Percentiles rank a stretch among this genome's conserved stretches.
Conservation (phyloP, 2,329 filamentous ascomycete species). For the Hypoxylon sp. region DNA sequence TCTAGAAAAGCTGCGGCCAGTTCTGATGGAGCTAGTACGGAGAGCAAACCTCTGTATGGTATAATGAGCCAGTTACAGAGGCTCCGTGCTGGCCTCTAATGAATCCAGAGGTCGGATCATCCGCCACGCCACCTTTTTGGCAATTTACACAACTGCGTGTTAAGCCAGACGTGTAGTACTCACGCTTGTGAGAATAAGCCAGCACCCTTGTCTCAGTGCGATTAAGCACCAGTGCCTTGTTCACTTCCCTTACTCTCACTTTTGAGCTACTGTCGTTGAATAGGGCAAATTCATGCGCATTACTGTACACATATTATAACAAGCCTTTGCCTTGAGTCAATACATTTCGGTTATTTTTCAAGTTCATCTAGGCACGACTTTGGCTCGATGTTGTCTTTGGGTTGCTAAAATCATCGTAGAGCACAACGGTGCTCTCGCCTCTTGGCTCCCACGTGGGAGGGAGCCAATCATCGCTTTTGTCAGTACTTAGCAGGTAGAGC, state of each 20-base stretch:
- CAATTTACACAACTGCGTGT: background rate
- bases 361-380: background rate
- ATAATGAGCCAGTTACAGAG: constrained; percentile 75
- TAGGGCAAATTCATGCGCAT: background rate
- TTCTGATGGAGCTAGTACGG: constrained; percentile 51
- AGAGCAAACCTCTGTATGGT: constrained; percentile 66
- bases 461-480: constrained; percentile 15
- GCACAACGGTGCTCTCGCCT: constrained; percentile 34
- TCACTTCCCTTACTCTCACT: background rate
- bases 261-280: background rate
- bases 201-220: background rate
- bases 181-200: background rate
- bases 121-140: background rate
- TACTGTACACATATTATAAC: background rate
- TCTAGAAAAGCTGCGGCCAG: constrained; percentile 56
- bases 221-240: background rate
- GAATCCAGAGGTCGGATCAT: constrained; percentile 8
- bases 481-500: constrained; percentile 3
- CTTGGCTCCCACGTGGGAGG: constrained; percentile 1
- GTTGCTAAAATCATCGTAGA: background rate
- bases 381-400: background rate
- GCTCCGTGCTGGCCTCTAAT: constrained; percentile 67
- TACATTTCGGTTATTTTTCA: background rate
- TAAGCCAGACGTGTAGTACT: background rate
- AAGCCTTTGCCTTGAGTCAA: background rate